Evolutionary conservation across 495 filamentous ascomycete genomes (phyloP).

Genomic region (Thermothielavioides terrestris): DNA sequence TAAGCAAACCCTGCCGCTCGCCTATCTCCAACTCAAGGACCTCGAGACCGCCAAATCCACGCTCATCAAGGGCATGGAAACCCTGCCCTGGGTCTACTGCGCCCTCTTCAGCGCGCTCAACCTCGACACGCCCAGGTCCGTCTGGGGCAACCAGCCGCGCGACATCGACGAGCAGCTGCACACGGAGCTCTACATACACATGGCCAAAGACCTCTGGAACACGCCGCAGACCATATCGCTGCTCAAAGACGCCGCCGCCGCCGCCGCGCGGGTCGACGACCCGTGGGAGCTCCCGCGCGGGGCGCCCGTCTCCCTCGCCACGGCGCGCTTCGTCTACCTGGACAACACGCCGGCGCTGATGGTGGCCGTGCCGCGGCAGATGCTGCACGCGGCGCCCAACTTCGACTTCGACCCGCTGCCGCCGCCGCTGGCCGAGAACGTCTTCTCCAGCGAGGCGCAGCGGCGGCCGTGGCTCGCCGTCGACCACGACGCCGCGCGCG

Average conservation of each 20-base stretch:
- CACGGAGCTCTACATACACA: conserved; percentile 67
- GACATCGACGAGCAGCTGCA: conserved; percentile 63
- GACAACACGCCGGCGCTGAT: conserved; percentile 63
- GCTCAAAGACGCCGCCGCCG: conserved; percentile 59
- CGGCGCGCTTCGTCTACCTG: conserved; percentile 72
- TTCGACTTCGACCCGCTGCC: conserved; percentile 65
- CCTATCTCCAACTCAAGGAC: conserved; percentile 60
- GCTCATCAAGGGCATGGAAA: conserved; percentile 55
- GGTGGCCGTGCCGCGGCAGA: conserved; percentile 43
- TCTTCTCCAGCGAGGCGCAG: conserved; percentile 38
- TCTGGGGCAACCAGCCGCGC: conserved; percentile 72
- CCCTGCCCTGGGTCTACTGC: conserved; percentile 72
- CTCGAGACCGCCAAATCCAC: conserved; percentile 52
- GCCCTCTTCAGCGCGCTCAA: conserved; percentile 69
- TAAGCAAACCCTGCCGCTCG: conserved; percentile 63
- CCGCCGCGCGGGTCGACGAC: conserved; percentile 35
- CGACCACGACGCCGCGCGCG: not conserved
- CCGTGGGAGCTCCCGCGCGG: conserved; percentile 39
- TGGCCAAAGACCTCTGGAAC: conserved; percentile 85
- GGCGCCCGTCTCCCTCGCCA: conserved; percentile 35
- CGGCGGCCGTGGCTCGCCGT: conserved; percentile 25
- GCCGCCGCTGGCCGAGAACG: conserved; percentile 39
- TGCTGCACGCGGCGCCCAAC: conserved; percentile 43
- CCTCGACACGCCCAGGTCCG: conserved; percentile 60
- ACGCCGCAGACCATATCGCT: conserved; percentile 62